Percentiles rank a stretch among this genome's conserved stretches.
phyloP scores from a whole-genome alignment of 768 basidiomycete species.

The Russula dissimulans region DNA sequence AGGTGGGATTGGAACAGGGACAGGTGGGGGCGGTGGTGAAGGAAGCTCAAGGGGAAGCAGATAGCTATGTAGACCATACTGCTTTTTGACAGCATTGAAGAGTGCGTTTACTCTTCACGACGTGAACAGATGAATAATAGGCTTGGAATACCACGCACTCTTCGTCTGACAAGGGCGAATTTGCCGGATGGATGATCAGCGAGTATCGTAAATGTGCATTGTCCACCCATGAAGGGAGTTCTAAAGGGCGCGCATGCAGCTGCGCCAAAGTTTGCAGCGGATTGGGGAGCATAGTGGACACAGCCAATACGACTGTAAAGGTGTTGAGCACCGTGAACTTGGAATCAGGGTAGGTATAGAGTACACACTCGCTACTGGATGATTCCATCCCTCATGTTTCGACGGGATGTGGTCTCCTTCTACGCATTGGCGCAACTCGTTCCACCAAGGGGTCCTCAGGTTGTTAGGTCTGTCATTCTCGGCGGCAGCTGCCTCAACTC shows the following conservation, averaged over 20 bases:
- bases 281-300: conserved; percentile 74
- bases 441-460: conserved; percentile 74
- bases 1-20: conserved; percentile 55
- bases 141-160: conserved; percentile 44
- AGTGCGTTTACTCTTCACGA: conserved; percentile 57
- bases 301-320: conserved; percentile 62
- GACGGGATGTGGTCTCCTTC: conserved; percentile 72
- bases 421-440: conserved; percentile 65
- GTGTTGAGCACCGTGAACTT: not conserved
- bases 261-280: conserved; percentile 72
- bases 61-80: conserved; percentile 70
- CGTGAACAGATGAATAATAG: not conserved
- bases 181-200: conserved; percentile 65
- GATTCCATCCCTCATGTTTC: conserved; percentile 75
- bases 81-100: conserved; percentile 82
- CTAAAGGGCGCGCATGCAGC: conserved; percentile 54
- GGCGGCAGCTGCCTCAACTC: conserved; percentile 27
- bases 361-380: conserved; percentile 65
- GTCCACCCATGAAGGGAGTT: conserved; percentile 80
- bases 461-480: conserved; percentile 22
- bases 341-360: conserved; percentile 2
- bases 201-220: conserved; percentile 59
- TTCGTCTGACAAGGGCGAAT: conserved; percentile 63
- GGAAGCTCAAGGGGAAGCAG: conserved; percentile 57
- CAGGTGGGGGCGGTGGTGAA: conserved; percentile 51